Evolutionary conservation across 768 basidiomycete species (phyloP), one percentile per base, ranked within the genome.

Genomic region (Leccinellum luteum): DNA sequence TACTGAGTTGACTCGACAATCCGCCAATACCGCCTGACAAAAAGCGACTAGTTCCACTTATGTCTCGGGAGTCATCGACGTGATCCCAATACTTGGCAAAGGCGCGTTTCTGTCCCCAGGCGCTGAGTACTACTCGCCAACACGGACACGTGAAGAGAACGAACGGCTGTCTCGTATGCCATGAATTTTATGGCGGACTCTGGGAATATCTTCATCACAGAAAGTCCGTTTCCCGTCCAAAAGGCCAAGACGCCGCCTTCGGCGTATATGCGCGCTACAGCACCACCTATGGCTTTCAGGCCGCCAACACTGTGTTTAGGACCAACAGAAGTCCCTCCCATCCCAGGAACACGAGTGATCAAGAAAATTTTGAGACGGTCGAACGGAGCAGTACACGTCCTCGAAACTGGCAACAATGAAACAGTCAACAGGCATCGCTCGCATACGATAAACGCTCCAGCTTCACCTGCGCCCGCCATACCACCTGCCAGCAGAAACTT

Each of bases 101-200:
- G 52, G 93, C 80, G 13, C 90, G 89, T 90, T 98, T 99, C 93
- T 95, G 69, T 52, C 55, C 17, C 47, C 59, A 14, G 66, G 54
- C 27, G 58, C 66, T 62, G 54, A 60, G 58, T 59, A 60, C 44
- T 32, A 62, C 52, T 51, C 51, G 51, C 31, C 65, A 59, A 53
- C 44, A 56, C 19, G 49, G 35, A 23, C 25, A 57, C 51, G 52
- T 61, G 60, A 19, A 64, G 43, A 60, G 52, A 45, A 81, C 89
- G 73, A 65, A 94, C 93, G 54, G 93, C 87, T 56, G 92, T 89
- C 74, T 98, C 97, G 73, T 98, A 98, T 4, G 91, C 74, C 64
- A 95, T 86, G 78, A 99, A 98, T 74, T 98, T 98, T 81, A 98
- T 97, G 27, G 97, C 97, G 48, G 94, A 98, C 78, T 98, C 96